phyloP scores from a whole-genome alignment of 2,329 filamentous ascomycete genomes.

The Pseudogymnoascus sp. region DNA sequence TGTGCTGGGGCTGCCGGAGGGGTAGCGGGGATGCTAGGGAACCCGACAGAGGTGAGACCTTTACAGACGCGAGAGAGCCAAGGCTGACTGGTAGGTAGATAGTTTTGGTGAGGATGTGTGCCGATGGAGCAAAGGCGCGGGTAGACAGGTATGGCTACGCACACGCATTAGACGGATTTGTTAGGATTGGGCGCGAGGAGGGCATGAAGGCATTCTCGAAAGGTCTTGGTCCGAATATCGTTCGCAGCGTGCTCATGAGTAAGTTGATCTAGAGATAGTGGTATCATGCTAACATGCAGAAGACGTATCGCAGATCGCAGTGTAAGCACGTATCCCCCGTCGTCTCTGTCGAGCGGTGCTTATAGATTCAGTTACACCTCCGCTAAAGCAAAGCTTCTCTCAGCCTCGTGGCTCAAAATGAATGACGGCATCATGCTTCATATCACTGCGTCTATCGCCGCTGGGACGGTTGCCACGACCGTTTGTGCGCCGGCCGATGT shows the following conservation, averaged over 20 bases:
- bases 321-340: conserved; percentile 25
- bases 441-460: conserved; percentile 35
- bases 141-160: conserved; percentile 35
- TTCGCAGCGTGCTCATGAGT: conserved; percentile 42
- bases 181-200: conserved; percentile 35
- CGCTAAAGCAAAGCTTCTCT: conserved; percentile 12
- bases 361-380: not conserved
- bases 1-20: conserved; percentile 39
- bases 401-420: conserved; percentile 19
- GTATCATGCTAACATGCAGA: conserved; percentile 11
- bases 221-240: conserved; percentile 37
- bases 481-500: conserved; percentile 42
- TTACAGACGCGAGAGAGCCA: not conserved
- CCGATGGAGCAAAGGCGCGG: conserved; percentile 37
- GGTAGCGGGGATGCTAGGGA: conserved; percentile 40
- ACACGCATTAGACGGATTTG: conserved; percentile 34
- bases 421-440: conserved; percentile 39
- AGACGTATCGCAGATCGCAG: conserved; percentile 42
- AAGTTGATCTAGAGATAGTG: conserved; percentile 19
- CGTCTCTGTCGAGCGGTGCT: not conserved
- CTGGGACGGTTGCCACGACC: conserved; percentile 42
- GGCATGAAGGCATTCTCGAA: conserved; percentile 35
- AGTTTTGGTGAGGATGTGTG: conserved; percentile 41
- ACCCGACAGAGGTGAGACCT: conserved; percentile 36
- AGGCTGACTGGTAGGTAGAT: conserved; percentile 23